These are phyloP conservation scores for Penicilliopsis zonata DNA, from an alignment of 495 filamentous ascomycete genomes.

Conservation along the genomic window DNA sequence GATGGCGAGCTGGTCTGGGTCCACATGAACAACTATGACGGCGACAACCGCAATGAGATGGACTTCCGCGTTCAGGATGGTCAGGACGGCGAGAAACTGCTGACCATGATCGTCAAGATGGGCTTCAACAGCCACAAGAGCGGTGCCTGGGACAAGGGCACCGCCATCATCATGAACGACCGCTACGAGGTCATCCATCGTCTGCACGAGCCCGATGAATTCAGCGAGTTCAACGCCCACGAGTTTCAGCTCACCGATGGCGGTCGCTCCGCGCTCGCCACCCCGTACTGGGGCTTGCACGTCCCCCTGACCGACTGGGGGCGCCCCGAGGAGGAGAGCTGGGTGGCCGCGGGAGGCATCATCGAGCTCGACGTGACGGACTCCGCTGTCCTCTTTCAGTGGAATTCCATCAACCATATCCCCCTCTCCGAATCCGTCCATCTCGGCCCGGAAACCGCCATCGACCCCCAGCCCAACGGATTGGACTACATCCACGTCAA, in stretches of 20 bases:
- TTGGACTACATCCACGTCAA: constrained; percentile 55
- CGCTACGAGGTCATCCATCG: constrained; percentile 20
- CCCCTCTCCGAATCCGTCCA: constrained; percentile 18
- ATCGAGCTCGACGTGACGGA: constrained; percentile 30
- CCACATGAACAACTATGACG: too few species aligned
- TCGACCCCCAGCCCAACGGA: constrained; percentile 12
- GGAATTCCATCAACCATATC: constrained; percentile 28
- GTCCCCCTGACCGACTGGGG: constrained; percentile 25
- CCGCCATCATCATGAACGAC: constrained; percentile 17
- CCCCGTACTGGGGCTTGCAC: constrained; percentile 30
- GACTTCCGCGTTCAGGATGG: constrained; percentile 26
- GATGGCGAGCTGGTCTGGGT: constrained; percentile 7
- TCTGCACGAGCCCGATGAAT: constrained; percentile 18
- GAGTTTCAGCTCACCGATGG: constrained; percentile 30
- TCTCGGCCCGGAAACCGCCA: constrained; percentile 3
- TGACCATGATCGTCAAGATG: too few species aligned
- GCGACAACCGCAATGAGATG: constrained; percentile 18
- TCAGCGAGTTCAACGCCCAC: constrained; percentile 28
- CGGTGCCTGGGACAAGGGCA: constrained; percentile 17
- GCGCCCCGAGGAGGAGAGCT: constrained; percentile 16
- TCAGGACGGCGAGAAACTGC: constrained; percentile 11
- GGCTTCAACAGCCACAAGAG: too few species aligned
- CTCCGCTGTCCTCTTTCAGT: constrained; percentile 28
- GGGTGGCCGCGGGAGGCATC: constrained; percentile 22
- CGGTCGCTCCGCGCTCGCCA: constrained; percentile 24